Evolutionary conservation across 345 rosid genomes (phyloP), one percentile per base, ranked within the genome.

Genomic region (Moricandia moricandioides): DNA sequence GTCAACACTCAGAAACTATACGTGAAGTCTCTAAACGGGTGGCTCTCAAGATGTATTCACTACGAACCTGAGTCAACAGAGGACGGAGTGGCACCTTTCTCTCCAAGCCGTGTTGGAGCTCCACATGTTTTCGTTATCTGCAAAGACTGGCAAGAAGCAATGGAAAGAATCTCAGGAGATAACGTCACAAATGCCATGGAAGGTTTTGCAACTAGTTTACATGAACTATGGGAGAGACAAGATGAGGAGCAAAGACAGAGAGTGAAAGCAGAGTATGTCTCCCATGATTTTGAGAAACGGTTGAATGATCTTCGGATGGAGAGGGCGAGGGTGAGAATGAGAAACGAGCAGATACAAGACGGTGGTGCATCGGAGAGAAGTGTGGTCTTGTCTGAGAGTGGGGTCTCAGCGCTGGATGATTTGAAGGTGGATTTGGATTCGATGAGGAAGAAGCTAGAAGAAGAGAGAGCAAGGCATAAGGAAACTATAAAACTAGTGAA

Each of bases 141-240:
- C 88, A 85, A 91, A 52, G 98, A 94, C 79, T 94, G 98, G 98
- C 81, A 65, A 82, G 91, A 90, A 55, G 93, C 92, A 9, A 85
- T 90, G 85, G 85, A 27, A 27, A 77, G 86, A 74, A 79, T 91
- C 74, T 90, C 97, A 3, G 93, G 88, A 72, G 82, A 86, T 61
- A 84, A 74, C 7, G 97, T 94, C 7, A 74, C 87, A 10, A 80
- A 70, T 24, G 86, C 92, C 1, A 88, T 91, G 91, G 79, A 84
- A 65, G 76, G 85, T 0, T 94, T 94, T 69, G 92, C 96, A 40
- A 82, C 85, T 3, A 83, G 79, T 62, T 75, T 94, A 40, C 98
- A 80, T 60, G 87, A 86, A 60, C 70, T 90, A 49, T 91, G 97
- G 97, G 97, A 91, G 77, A 88, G 85, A 58, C 97, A 91, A 71